Conservation (phyloP, 1,139 yeast genomes). For the Hemisphaericaspora lyxosophila region DNA sequence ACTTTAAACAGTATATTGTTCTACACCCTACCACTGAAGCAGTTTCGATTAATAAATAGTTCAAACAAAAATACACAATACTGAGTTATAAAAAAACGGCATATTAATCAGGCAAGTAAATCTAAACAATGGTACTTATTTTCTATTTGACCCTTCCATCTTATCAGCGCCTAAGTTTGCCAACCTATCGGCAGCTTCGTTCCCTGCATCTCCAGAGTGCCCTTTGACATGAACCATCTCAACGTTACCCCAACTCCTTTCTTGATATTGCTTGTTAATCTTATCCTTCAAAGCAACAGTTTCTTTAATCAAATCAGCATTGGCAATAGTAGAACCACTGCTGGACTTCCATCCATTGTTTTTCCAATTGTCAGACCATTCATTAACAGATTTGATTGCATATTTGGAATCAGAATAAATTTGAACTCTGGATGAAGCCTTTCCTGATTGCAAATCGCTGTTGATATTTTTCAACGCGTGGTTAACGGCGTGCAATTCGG, state of each 20-base stretch:
- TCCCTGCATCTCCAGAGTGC: slow-evolving; percentile 69
- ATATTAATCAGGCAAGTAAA: too few relatives aligned
- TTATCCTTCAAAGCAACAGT: slow-evolving; percentile 23
- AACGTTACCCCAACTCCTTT: slow-evolving; percentile 33
- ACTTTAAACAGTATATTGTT: too few relatives aligned
- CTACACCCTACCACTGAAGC: too few relatives aligned
- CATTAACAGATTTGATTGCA: slow-evolving; percentile 45
- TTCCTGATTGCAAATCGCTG: slow-evolving; percentile 15
- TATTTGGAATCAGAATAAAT: slow-evolving; percentile 62
- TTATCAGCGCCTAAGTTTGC: slow-evolving; percentile 66
- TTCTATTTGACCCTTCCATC: slow-evolving; percentile 11
- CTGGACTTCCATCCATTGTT: slow-evolving; percentile 51
- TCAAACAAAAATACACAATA: too few relatives aligned
- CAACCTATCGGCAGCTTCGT: slow-evolving; percentile 72
- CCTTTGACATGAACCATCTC: slow-evolving; percentile 65
- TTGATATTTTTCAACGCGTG: slow-evolving; percentile 50
- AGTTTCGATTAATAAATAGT: too few relatives aligned
- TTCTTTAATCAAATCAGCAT: slow-evolving; percentile 48
- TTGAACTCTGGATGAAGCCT: slow-evolving; percentile 20
- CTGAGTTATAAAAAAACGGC: too few relatives aligned
- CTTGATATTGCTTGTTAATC: slow-evolving; percentile 27
- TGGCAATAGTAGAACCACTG: slow-evolving; percentile 47
- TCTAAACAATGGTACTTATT: neutral
- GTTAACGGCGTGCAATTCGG: slow-evolving; percentile 69
- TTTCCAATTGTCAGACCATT: slow-evolving; percentile 57